Base-by-base conservation (phyloP, 805 yeast species). In the Candida tibetensis region DNA sequence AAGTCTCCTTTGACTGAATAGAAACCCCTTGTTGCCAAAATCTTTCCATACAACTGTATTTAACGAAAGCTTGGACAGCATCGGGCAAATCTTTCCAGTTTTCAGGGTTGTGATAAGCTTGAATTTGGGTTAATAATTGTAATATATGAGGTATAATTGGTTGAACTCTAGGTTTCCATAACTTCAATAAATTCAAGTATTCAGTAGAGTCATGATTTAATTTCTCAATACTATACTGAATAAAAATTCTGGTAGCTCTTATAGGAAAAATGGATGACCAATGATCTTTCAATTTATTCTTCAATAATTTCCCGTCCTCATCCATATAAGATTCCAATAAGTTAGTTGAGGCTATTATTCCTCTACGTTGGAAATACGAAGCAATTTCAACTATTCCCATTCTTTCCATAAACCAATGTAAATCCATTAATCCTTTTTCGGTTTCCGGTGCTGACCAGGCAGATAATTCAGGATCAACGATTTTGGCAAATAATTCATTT, bases 11-110 rank as follows among this genome's bases (percentile, higher is more conserved):
- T 2, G 95, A 81, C 62, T 93, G 95, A 41, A 86, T 85, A 1
- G 96, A 86, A 16, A 95, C 95, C 13, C 99, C 99, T 44, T 89
- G 95, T 56, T 95, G 98, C 99, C 99, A 93, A 59, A 93, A 93
- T 52, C 98, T 72, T 65, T 93, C 99, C 57, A 82, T 80, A 34
- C 95, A 84, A 43, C 95, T 83, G 51, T 87, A 83, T 47, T 77
- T 76, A n/a, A 91, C 96, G 68, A 95, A 91, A 1, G 91, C 73
- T 58, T 87, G 96, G 1, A 93, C 98, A 40, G 88, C 95, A 2
- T 74, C 75, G 0, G 99, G 98, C 34, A 93, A 69, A 28, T 79
- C 85, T 10, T 69, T 70, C 98, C 99, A 91, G 59, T 91, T 91
- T 9, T 72, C 83, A 0, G 98, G 96, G 53, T 93, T 86, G 58